phyloP scores from a whole-genome alignment of 1,139 yeast genomes.

The Blastobotrys ciferrii region DNA sequence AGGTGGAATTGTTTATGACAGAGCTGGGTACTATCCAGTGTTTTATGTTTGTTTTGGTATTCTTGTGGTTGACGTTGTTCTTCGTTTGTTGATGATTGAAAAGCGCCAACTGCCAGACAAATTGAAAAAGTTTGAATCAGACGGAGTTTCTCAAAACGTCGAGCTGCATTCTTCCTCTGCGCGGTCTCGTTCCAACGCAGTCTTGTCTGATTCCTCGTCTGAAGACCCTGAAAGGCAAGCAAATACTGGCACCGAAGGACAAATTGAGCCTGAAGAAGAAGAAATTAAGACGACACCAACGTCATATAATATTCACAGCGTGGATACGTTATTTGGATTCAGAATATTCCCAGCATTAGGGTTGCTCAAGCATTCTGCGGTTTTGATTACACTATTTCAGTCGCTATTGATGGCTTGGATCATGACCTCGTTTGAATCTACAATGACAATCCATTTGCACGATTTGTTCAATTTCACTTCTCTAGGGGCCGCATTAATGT shows the following conservation, averaged over 20 bases:
- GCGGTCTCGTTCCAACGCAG: neutral
- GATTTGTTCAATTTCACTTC: conserved; percentile 34
- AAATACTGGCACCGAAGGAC: too few species aligned
- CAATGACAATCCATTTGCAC: conserved; percentile 35
- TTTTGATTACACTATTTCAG: conserved; percentile 30
- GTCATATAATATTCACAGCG: conserved; percentile 2
- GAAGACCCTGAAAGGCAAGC: conserved; percentile 1
- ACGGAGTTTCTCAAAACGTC: neutral
- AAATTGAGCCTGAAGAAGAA: neutral
- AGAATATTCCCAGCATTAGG: conserved; percentile 25
- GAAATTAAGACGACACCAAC: neutral
- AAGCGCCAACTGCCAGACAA: conserved; percentile 15
- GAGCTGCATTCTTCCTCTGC: neutral
- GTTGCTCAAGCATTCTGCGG: conserved; percentile 26
- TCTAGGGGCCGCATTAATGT: conserved; percentile 34
- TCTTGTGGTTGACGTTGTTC: conserved; percentile 32
- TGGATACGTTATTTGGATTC: conserved; percentile 8
- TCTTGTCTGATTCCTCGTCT: conserved; percentile 5
- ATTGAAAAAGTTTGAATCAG: conserved; percentile 14
- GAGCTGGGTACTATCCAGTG: conserved; percentile 37
- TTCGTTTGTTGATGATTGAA: conserved; percentile 37
- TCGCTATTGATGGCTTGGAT: conserved; percentile 35
- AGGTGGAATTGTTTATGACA: conserved; percentile 39
- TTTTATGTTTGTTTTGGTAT: conserved; percentile 36
- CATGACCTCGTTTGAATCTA: conserved; percentile 36